Percentiles rank a stretch among this genome's conserved stretches.
phyloP scores from a whole-genome alignment of 1,139 yeast species.

The Tardiomyces depauwii region DNA sequence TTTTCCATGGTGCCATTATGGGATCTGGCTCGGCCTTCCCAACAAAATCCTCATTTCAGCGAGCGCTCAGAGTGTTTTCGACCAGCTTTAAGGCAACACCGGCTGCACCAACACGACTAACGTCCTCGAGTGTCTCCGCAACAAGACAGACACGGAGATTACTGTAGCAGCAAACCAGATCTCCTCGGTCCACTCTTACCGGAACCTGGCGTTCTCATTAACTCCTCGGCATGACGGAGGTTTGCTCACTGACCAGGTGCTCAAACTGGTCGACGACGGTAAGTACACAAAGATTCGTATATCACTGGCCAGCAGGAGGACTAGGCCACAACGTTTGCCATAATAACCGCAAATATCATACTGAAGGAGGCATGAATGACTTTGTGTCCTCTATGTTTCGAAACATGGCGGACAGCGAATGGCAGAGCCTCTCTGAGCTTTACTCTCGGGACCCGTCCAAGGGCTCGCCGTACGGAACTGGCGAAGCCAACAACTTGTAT shows the following conservation, averaged over 20 bases:
- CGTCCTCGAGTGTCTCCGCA: constrained; percentile 11
- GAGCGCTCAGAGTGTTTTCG: constrained; percentile 9
- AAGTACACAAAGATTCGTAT: constrained; percentile 8
- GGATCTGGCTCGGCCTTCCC: constrained; percentile 14
- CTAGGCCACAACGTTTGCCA: constrained; percentile 11
- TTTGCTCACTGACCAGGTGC: constrained; percentile 8
- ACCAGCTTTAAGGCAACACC: constrained; percentile 7
- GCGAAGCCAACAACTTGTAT: constrained; percentile 2
- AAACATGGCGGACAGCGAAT: background rate
- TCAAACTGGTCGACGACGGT: constrained; percentile 7
- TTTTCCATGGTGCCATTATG: constrained; percentile 22
- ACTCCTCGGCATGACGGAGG: constrained; percentile 13
- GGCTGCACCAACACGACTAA: constrained; percentile 10
- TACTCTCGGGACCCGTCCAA: constrained; percentile 9
- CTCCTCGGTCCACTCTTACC: constrained; percentile 6
- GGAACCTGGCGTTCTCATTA: background rate
- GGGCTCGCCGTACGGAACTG: constrained; percentile 16
- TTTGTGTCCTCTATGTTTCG: too few relatives aligned
- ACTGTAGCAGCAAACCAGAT: constrained; percentile 10
- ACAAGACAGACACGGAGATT: constrained; percentile 6
- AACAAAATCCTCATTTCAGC: constrained; percentile 4
- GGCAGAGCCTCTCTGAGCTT: constrained; percentile 3
- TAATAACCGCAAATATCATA: constrained; percentile 2
- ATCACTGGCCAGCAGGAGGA: constrained; percentile 14
- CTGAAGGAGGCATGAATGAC: background rate